phyloP scores from a whole-genome alignment of 306 rosid species.

The Dryas drummondii region DNA sequence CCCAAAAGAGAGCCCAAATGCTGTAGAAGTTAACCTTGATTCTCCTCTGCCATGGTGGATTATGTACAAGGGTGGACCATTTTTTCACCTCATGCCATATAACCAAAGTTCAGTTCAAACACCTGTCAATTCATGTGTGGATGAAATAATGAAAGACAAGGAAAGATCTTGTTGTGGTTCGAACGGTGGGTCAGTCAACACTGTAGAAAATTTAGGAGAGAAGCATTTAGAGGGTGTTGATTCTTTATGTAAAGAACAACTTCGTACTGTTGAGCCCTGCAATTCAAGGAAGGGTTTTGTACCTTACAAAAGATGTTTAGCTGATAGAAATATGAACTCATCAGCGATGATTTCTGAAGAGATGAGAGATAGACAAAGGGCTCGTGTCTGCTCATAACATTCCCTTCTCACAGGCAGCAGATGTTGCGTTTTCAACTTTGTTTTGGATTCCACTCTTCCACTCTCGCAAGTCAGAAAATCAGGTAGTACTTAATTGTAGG shows the following conservation, averaged over 20 bases:
- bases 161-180: conserved; percentile 61
- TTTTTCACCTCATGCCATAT: conserved; percentile 23
- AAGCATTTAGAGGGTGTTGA: conserved; percentile 46
- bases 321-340: conserved; percentile 61
- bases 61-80: conserved; percentile 43
- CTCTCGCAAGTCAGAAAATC: neutral
- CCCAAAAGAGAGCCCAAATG: conserved; percentile 29
- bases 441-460: neutral
- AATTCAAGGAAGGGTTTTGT: conserved; percentile 64
- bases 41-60: conserved; percentile 46
- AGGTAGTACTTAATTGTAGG: neutral
- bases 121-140: conserved; percentile 29
- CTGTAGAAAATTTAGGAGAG: conserved; percentile 33
- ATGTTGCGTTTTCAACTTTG: neutral
- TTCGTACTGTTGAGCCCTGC: conserved; percentile 21
- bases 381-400: conserved; percentile 68
- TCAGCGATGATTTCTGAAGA: conserved; percentile 44
- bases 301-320: conserved; percentile 78
- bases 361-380: conserved; percentile 56
- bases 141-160: conserved; percentile 34
- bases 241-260: conserved; percentile 27
- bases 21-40: conserved; percentile 19
- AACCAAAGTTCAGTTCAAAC: conserved; percentile 31
- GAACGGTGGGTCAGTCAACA: conserved; percentile 41
- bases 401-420: neutral